Conservation (phyloP, 768 basidiomycete species). For the Krasilnikovozyma curviuscula region DNA sequence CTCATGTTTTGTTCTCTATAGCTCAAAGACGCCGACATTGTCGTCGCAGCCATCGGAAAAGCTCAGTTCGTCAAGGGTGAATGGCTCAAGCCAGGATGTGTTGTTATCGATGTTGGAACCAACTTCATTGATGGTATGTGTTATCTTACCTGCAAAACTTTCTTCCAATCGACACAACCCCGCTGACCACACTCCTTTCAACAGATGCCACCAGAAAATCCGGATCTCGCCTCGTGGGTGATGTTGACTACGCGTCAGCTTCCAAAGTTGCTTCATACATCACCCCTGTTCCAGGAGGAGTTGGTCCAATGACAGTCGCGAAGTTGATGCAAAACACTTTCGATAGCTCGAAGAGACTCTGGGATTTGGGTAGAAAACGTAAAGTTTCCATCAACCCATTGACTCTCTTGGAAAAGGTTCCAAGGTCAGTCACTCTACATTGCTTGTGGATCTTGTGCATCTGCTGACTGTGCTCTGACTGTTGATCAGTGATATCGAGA, state of each 20-base stretch:
- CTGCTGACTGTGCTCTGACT: neutral
- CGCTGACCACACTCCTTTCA: neutral
- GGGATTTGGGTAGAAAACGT: constrained; percentile 45
- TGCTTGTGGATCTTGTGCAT: neutral
- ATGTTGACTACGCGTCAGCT: constrained; percentile 74
- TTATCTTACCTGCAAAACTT: too few relatives aligned
- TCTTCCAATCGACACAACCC: neutral
- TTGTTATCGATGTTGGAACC: constrained; percentile 95
- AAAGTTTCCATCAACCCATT: constrained; percentile 52
- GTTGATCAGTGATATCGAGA: constrained; percentile 64
- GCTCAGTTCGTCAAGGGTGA: constrained; percentile 74
- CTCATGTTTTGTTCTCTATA: constrained; percentile 20
- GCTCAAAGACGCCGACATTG: constrained; percentile 71
- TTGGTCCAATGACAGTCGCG: constrained; percentile 99
- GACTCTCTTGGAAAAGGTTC: constrained; percentile 63
- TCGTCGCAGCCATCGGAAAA: constrained; percentile 93
- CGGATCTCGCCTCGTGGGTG: constrained; percentile 86
- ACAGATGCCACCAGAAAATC: constrained; percentile 77
- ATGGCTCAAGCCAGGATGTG: constrained; percentile 87
- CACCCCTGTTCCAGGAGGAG: constrained; percentile 95
- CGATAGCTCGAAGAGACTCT: constrained; percentile 59
- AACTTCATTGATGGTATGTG: constrained; percentile 71
- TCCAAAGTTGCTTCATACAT: constrained; percentile 62
- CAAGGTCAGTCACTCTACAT: constrained; percentile 29
- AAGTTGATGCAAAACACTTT: constrained; percentile 92